A percentile compares a stretch with the other conserved stretches of the same genome.
phyloP scores from a whole-genome alignment of 208 protist species.

The Crithidia bombi region DNA sequence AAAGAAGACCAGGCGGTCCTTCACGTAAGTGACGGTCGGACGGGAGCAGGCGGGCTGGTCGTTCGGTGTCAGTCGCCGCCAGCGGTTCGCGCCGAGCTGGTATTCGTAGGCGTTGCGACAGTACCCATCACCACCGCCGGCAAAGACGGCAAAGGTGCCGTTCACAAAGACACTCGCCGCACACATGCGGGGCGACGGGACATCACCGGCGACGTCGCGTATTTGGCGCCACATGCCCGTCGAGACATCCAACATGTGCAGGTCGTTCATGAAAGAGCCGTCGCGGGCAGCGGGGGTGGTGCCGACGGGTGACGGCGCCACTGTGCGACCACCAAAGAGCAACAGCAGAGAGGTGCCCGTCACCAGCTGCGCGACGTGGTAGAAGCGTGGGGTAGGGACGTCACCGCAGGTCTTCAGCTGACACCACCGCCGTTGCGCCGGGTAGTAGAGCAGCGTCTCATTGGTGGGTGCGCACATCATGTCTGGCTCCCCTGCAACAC shows the following conservation, averaged over 20 bases:
- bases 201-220: slow-evolving; percentile 14
- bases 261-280: slow-evolving; percentile 45
- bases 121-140: slow-evolving; percentile 42
- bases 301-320: background rate
- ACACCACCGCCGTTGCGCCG: slow-evolving; percentile 34
- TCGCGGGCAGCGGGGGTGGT: slow-evolving; percentile 5
- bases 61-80: slow-evolving; percentile 28
- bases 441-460: slow-evolving; percentile 44
- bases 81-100: slow-evolving; percentile 32
- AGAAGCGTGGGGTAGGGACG: slow-evolving; percentile 43
- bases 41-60: slow-evolving; percentile 51
- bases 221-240: slow-evolving; percentile 52
- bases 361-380: slow-evolving; percentile 50
- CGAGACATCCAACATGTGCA: slow-evolving; percentile 50
- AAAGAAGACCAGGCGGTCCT: slow-evolving; percentile 52
- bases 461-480: slow-evolving; percentile 32
- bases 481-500: slow-evolving; percentile 15
- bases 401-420: slow-evolving; percentile 45
- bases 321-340: slow-evolving; percentile 61
- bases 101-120: slow-evolving; percentile 42
- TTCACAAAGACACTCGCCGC: slow-evolving; percentile 46
- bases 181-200: slow-evolving; percentile 50
- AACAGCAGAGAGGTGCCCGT: slow-evolving; percentile 47
- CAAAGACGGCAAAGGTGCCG: slow-evolving; percentile 47
- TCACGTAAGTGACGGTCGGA: slow-evolving; percentile 43